Conservation (phyloP, 1,284 basidiomycete genomes). For the Malassezia japonica region DNA sequence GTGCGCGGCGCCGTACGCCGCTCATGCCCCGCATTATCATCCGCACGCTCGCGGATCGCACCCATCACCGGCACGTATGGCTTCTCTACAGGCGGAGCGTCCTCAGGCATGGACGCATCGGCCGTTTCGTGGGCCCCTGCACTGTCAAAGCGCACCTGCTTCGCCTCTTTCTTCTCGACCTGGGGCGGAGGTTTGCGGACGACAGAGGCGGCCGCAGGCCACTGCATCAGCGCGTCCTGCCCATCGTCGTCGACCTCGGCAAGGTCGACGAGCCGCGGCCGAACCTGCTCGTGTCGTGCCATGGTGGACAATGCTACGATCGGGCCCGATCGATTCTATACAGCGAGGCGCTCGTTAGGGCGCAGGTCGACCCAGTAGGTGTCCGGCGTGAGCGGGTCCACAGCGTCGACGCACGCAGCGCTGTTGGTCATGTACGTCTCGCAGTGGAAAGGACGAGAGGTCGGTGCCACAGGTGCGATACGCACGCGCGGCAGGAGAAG, state of each 20-base stretch:
- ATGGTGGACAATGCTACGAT: not conserved
- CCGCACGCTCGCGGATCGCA: slow-evolving; percentile 3
- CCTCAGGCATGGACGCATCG: not conserved
- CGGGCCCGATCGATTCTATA: not conserved
- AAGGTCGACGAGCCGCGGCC: slow-evolving; percentile 30
- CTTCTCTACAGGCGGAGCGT: not conserved
- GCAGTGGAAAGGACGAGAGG: slow-evolving; percentile 11
- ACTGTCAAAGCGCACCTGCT: not conserved
- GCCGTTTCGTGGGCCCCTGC: not conserved
- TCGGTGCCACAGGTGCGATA: slow-evolving; percentile 14
- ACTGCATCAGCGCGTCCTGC: slow-evolving; percentile 21
- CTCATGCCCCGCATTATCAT: not conserved
- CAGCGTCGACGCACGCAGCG: slow-evolving; percentile 19
- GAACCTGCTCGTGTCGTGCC: slow-evolving; percentile 20
- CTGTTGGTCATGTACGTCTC: slow-evolving; percentile 29
- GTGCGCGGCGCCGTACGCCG: not conserved
- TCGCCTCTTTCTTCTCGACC: not conserved
- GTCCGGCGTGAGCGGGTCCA: slow-evolving; percentile 10
- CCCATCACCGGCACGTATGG: slow-evolving; percentile 6
- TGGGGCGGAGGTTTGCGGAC: slow-evolving; percentile 17
- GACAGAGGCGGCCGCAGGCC: slow-evolving; percentile 34
- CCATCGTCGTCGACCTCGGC: slow-evolving; percentile 23
- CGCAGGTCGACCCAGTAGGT: slow-evolving; percentile 22
- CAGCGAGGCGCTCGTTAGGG: not conserved
- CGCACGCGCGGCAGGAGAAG: slow-evolving; percentile 19